Evolutionary conservation across 495 filamentous ascomycete genomes (phyloP).

Genomic region (Trypethelium eluteriae): DNA sequence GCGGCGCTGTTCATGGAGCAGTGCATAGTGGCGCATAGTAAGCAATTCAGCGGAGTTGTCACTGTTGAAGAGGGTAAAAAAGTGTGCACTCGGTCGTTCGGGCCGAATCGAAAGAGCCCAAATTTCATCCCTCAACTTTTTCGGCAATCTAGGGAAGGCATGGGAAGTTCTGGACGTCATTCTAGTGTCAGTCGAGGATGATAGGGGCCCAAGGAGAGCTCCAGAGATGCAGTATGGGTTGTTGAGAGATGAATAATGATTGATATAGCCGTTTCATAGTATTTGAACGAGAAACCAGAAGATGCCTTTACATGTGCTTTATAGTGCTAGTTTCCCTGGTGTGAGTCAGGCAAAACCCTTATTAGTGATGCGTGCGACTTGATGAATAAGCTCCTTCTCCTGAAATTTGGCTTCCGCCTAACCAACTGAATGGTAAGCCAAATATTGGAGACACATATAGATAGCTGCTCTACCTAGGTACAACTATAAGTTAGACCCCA

Average conservation of each 20-base stretch:
- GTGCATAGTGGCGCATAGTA: background rate
- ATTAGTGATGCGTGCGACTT: background rate
- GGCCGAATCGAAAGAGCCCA: background rate
- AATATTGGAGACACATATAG: background rate
- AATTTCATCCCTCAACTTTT: background rate
- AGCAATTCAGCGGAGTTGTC: background rate
- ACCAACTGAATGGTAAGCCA: background rate
- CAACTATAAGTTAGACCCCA: background rate
- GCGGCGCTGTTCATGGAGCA: background rate
- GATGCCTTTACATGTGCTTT: background rate
- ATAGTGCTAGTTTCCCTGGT: background rate
- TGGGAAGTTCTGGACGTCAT: background rate
- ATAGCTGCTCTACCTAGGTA: background rate
- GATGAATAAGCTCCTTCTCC: background rate
- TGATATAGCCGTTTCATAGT: background rate
- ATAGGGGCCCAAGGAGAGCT: background rate
- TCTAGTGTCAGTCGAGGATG: background rate
- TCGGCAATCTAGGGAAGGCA: background rate
- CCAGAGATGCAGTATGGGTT: background rate
- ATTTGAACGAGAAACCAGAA: background rate
- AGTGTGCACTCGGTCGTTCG: background rate
- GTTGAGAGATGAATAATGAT: background rate
- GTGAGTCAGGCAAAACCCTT: background rate
- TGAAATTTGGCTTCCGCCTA: background rate
- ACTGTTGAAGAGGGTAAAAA: background rate